A percentile compares a stretch with the other conserved stretches of the same genome.
These are phyloP conservation scores for Xerocomus minutiporus DNA, from an alignment of 1,284 basidiomycete species.

Conservation along the genomic window DNA sequence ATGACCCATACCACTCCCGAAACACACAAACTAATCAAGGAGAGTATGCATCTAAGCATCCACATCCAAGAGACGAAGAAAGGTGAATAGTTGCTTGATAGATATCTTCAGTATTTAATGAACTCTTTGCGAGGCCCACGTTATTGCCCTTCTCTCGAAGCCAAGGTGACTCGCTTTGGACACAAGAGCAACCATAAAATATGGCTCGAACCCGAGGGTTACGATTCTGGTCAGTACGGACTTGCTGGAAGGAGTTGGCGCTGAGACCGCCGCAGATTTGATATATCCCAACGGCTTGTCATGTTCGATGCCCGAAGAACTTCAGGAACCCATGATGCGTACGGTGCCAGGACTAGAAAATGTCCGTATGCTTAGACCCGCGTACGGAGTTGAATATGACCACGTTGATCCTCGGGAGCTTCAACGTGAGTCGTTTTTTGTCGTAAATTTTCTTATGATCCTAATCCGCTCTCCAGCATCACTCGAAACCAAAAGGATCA, in stretches of 20 bases:
- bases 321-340: conserved; percentile 75
- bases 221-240: conserved; percentile 62
- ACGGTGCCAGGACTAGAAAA: conserved; percentile 82
- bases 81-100: conserved; percentile 38
- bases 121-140: conserved; percentile 59
- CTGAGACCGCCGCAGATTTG: conserved; percentile 44
- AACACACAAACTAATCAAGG: conserved; percentile 71
- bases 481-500: conserved; percentile 80
- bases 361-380: conserved; percentile 75
- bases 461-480: conserved; percentile 48
- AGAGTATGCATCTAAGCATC: conserved; percentile 71
- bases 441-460: no score
- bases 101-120: neutral
- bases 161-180: conserved; percentile 78
- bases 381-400: conserved; percentile 92
- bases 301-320: conserved; percentile 79
- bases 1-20: conserved; percentile 67
- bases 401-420: conserved; percentile 86
- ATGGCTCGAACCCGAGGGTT: conserved; percentile 91
- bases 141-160: conserved; percentile 88
- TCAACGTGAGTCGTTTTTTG: conserved; percentile 42
- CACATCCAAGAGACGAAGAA: conserved; percentile 87
- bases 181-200: conserved; percentile 70
- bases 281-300: conserved; percentile 91
- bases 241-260: neutral